A percentile compares a stretch with the other conserved stretches of the same genome.
phyloP scores from a whole-genome alignment of 2,329 filamentous ascomycete species.

The Aphanocladium album region DNA sequence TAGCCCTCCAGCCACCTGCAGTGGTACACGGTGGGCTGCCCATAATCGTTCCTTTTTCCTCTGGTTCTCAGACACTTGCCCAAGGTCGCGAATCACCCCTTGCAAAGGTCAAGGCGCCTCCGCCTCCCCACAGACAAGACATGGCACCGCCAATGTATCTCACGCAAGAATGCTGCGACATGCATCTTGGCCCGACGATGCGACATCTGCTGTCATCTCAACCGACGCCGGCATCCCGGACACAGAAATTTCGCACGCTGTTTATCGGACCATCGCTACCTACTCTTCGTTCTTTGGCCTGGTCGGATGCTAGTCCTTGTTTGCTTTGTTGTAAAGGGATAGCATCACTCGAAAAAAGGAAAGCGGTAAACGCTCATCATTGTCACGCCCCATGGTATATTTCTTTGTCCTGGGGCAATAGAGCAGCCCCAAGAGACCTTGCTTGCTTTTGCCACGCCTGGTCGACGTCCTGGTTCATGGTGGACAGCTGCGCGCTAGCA shows the following conservation, averaged over 20 bases:
- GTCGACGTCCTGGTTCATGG: not conserved
- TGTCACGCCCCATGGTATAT: not conserved
- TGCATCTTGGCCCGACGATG: not conserved
- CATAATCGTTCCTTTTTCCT: conserved; percentile 13
- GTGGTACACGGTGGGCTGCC: not conserved
- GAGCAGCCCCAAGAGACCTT: not conserved
- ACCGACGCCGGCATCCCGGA: no score
- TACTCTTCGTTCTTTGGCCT: no score
- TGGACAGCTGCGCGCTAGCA: not conserved
- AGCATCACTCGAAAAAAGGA: not conserved
- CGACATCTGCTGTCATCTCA: not conserved
- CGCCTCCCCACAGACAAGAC: not conserved
- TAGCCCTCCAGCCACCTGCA: conserved; percentile 3
- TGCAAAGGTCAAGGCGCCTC: conserved; percentile 14
- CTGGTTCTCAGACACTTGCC: conserved; percentile 12
- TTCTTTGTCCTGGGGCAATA: not conserved
- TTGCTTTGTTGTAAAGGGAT: not conserved
- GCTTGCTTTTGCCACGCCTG: conserved; percentile 7
- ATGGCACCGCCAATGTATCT: not conserved
- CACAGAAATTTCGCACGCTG: not conserved
- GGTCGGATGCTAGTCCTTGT: not conserved
- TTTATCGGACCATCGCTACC: not conserved
- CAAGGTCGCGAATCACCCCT: conserved; percentile 11
- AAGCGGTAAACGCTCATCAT: not conserved
- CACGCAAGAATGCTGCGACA: conserved; percentile 1